Evolutionary conservation across 2,329 filamentous ascomycete genomes (phyloP).

Genomic region (Exophiala spinifera): DNA sequence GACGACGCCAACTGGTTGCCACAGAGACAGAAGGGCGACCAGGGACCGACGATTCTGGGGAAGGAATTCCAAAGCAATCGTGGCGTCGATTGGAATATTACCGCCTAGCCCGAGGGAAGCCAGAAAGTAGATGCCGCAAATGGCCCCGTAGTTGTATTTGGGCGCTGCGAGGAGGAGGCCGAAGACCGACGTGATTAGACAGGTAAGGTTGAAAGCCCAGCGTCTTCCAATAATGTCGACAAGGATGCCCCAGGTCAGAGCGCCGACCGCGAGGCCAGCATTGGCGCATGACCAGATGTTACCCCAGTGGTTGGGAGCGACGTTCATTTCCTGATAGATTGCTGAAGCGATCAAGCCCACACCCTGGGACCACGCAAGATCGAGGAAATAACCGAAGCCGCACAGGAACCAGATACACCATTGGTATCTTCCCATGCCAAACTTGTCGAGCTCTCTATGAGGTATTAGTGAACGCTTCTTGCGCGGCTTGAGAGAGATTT

Average conservation of each 20-base stretch:
- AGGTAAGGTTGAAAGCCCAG: slow-evolving; percentile 74
- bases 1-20: slow-evolving; percentile 83
- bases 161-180: slow-evolving; percentile 49
- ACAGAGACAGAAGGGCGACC: slow-evolving; percentile 75
- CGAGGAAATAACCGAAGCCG: slow-evolving; percentile 50
- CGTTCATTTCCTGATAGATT: slow-evolving; percentile 7
- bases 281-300: slow-evolving; percentile 53
- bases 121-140: slow-evolving; percentile 54
- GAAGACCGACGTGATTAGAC: slow-evolving; percentile 69
- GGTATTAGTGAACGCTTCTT: background rate
- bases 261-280: slow-evolving; percentile 70
- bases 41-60: slow-evolving; percentile 55
- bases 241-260: slow-evolving; percentile 74
- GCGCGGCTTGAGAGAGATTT: background rate
- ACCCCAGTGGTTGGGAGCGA: background rate
- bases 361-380: slow-evolving; percentile 51
- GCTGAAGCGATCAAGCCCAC: slow-evolving; percentile 12
- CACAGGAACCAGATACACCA: slow-evolving; percentile 58
- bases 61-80: slow-evolving; percentile 54
- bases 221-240: slow-evolving; percentile 75
- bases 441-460: background rate
- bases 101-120: slow-evolving; percentile 40
- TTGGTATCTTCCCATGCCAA: slow-evolving; percentile 72
- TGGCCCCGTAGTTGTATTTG: slow-evolving; percentile 43
- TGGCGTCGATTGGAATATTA: slow-evolving; percentile 35